These are phyloP conservation scores for Trypanosoma platydactyli DNA, from an alignment of 208 protist species.

Conservation along the genomic window DNA sequence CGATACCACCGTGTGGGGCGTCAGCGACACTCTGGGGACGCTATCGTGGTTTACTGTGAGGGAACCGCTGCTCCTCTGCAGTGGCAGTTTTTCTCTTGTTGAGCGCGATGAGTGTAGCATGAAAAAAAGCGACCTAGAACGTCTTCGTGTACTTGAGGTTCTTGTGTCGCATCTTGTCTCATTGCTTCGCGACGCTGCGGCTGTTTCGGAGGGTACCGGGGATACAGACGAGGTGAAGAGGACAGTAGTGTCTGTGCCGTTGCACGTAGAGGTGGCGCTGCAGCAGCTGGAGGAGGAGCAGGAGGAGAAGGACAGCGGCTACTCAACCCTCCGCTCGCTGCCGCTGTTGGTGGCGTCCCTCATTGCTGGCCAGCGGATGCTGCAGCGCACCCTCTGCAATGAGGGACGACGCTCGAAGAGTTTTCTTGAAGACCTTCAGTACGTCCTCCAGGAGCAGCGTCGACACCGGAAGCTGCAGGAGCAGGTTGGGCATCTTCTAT, in stretches of 20 bases:
- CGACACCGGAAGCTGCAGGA: conserved; percentile 14
- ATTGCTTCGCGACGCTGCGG: not conserved
- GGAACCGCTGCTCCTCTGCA: conserved; percentile 12
- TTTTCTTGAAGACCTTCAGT: conserved; percentile 26
- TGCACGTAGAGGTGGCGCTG: conserved; percentile 17
- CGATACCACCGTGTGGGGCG: conserved; percentile 44
- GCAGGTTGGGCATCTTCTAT: conserved; percentile 16
- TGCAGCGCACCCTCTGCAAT: conserved; percentile 1
- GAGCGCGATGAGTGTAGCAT: conserved; percentile 9
- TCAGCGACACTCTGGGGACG: conserved; percentile 27
- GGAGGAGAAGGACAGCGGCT: not conserved
- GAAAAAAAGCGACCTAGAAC: conserved; percentile 2
- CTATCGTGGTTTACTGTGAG: conserved; percentile 29
- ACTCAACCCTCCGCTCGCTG: conserved; percentile 7
- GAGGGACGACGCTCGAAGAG: conserved; percentile 11
- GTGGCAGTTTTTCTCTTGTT: not conserved
- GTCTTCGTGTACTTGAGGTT: conserved; percentile 5
- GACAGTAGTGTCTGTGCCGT: conserved; percentile 3
- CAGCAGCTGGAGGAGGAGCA: conserved; percentile 17
- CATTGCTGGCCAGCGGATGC: not conserved
- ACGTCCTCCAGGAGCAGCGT: conserved; percentile 17
- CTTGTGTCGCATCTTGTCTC: conserved; percentile 24
- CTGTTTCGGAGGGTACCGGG: not conserved
- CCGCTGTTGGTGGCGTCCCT: conserved; percentile 14
- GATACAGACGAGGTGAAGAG: not conserved